Percentiles rank a stretch among this genome's conserved stretches.
Conservation (phyloP, 768 basidiomycete genomes). For the Rubroboletus satanas region DNA sequence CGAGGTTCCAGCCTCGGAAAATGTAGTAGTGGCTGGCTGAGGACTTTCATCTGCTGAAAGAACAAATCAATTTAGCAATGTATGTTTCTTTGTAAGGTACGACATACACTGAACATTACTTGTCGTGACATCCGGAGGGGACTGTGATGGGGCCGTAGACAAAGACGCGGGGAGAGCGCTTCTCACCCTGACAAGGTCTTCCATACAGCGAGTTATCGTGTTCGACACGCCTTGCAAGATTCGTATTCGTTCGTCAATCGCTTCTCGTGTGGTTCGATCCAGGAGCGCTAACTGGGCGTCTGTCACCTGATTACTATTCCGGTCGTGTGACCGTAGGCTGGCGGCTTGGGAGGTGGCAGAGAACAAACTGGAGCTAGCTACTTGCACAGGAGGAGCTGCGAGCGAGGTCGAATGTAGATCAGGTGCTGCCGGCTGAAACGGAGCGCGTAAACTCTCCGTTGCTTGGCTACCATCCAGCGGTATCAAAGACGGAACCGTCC, state of each 20-base stretch:
- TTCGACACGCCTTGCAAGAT: constrained; percentile 76
- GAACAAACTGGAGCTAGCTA: neutral
- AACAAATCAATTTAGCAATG: neutral
- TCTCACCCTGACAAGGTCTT: constrained; percentile 72
- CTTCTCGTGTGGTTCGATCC: constrained; percentile 68
- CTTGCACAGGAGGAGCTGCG: neutral
- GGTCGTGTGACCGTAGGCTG: constrained; percentile 36
- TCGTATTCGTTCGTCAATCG: constrained; percentile 79
- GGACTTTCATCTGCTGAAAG: neutral
- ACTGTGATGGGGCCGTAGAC: constrained; percentile 7
- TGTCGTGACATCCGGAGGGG: constrained; percentile 11
- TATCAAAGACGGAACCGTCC: constrained; percentile 26
- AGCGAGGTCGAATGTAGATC: constrained; percentile 11
- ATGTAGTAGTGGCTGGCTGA: neutral
- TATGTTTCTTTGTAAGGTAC: neutral
- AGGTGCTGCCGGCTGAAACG: neutral
- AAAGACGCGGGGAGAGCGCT: constrained; percentile 57
- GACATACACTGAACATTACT: constrained; percentile 13
- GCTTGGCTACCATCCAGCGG: constrained; percentile 17
- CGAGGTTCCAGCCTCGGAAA: neutral
- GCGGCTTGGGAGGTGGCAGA: neutral
- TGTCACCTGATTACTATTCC: constrained; percentile 3
- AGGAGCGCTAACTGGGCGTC: constrained; percentile 62
- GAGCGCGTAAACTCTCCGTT: neutral
- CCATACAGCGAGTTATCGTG: constrained; percentile 68